A percentile compares a stretch with the other conserved stretches of the same genome.
phyloP scores from a whole-genome alignment of 1,284 basidiomycete species.

The Moniliophthora roreri region DNA sequence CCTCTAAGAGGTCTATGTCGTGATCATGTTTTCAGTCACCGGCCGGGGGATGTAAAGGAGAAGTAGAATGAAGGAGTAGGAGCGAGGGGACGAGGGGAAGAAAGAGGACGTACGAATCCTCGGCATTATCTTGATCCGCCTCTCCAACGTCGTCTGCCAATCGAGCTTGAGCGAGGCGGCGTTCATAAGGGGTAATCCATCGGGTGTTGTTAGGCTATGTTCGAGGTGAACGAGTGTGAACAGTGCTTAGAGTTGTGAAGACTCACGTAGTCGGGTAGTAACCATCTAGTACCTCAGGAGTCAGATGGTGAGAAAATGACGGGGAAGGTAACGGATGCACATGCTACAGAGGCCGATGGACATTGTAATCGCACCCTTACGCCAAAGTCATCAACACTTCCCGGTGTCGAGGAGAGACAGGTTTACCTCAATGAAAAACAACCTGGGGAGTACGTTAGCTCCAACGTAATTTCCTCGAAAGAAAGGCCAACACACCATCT shows the following conservation, averaged over 20 bases:
- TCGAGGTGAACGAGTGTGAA: not conserved
- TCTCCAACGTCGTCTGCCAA: constrained; percentile 76
- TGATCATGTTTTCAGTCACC: no score
- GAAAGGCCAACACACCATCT: constrained; percentile 44
- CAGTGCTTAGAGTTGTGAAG: not conserved
- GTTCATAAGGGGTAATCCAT: constrained; percentile 61
- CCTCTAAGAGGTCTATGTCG: constrained; percentile 52
- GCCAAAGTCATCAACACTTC: not conserved
- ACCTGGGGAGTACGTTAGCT: constrained; percentile 30
- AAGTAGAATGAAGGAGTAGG: no score
- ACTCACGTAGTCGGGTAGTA: constrained; percentile 55
- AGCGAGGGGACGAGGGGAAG: no score
- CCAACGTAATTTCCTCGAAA: not conserved
- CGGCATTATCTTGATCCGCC: constrained; percentile 54
- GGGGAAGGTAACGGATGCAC: constrained; percentile 31
- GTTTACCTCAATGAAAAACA: constrained; percentile 63
- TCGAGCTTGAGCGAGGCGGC: constrained; percentile 66
- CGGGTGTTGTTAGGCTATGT: constrained; percentile 62
- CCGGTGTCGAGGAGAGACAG: no score
- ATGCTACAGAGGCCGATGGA: constrained; percentile 53
- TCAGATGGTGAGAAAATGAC: not conserved
- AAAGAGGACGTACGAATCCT: constrained; percentile 6
- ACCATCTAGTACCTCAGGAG: constrained; percentile 34
- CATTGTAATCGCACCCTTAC: constrained; percentile 57
- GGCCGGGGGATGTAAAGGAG: no score